These are phyloP conservation scores for Sparassis latifolia DNA, from an alignment of 1,284 basidiomycete species.

Conservation along the genomic window DNA sequence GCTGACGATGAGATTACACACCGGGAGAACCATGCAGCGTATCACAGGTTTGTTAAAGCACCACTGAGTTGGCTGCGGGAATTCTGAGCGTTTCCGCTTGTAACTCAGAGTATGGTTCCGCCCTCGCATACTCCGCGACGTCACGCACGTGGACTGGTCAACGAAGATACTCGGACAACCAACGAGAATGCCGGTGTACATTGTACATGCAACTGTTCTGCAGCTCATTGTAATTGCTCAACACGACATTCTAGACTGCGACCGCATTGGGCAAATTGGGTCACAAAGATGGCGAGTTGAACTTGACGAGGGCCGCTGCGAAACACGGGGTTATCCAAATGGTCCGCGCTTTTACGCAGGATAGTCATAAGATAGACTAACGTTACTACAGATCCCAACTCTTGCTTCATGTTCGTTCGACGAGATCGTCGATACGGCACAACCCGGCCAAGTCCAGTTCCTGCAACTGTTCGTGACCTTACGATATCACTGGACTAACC, in stretches of 20 bases:
- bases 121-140: constrained; percentile 81
- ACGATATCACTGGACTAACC: neutral
- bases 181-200: constrained; percentile 77
- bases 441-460: constrained; percentile 72
- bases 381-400: constrained; percentile 66
- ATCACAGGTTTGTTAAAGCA: constrained; percentile 52
- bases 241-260: constrained; percentile 41
- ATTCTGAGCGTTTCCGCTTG: neutral
- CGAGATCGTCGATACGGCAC: constrained; percentile 78
- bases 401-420: constrained; percentile 87
- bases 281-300: constrained; percentile 91
- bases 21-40: constrained; percentile 85
- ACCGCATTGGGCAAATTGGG: constrained; percentile 88
- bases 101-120: constrained; percentile 82
- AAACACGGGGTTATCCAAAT: constrained; percentile 83
- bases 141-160: constrained; percentile 76
- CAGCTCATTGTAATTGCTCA: neutral
- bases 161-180: constrained; percentile 74
- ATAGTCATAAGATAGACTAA: neutral
- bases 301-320: constrained; percentile 79
- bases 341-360: constrained; percentile 35
- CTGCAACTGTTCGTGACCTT: constrained; percentile 55
- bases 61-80: neutral
- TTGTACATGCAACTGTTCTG: constrained; percentile 22
- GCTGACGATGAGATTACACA: constrained; percentile 86